A percentile compares a stretch with the other conserved stretches of the same genome.
These are phyloP conservation scores for Limnanthes douglasii DNA, from an alignment of 345 rosid genomes.

Conservation along the genomic window DNA sequence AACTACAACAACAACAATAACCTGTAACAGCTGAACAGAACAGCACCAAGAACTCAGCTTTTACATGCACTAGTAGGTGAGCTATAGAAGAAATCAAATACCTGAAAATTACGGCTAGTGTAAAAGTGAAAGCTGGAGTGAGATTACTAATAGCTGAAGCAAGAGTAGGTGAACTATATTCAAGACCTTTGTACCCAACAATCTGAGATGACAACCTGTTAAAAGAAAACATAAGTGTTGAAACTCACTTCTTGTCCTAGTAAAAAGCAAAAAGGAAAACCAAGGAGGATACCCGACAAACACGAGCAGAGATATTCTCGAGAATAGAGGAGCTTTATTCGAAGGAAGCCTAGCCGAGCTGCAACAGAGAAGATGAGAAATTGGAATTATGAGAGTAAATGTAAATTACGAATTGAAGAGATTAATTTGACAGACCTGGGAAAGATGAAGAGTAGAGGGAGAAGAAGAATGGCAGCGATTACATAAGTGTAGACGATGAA, in stretches of 20 bases:
- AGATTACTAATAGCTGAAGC: conserved; percentile 19
- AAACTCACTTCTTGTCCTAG: background rate
- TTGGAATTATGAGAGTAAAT: background rate
- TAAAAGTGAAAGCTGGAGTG: conserved; percentile 18
- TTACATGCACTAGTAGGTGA: too few relatives aligned
- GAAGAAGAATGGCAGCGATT: conserved; percentile 14
- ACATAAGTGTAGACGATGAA: conserved; percentile 14
- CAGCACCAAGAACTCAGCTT: too few relatives aligned
- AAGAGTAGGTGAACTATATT: conserved; percentile 18
- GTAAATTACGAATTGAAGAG: background rate
- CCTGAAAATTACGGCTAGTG: conserved; percentile 18
- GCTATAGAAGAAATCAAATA: background rate
- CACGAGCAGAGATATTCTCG: conserved; percentile 5
- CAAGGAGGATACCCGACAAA: background rate
- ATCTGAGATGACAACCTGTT: conserved; percentile 8
- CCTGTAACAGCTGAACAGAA: too few relatives aligned
- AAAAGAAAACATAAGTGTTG: background rate
- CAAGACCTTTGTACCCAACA: conserved; percentile 11
- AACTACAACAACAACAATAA: background rate
- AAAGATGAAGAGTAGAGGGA: conserved; percentile 13
- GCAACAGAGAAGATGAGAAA: background rate
- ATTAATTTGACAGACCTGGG: conserved; percentile 1
- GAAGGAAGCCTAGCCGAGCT: conserved; percentile 19
- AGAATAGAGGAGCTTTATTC: conserved; percentile 8
- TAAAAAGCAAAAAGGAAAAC: background rate